Percentiles rank a stretch among this genome's conserved stretches.
Conservation (phyloP, 208 protist species). For the Trypanosoma platydactyli region DNA sequence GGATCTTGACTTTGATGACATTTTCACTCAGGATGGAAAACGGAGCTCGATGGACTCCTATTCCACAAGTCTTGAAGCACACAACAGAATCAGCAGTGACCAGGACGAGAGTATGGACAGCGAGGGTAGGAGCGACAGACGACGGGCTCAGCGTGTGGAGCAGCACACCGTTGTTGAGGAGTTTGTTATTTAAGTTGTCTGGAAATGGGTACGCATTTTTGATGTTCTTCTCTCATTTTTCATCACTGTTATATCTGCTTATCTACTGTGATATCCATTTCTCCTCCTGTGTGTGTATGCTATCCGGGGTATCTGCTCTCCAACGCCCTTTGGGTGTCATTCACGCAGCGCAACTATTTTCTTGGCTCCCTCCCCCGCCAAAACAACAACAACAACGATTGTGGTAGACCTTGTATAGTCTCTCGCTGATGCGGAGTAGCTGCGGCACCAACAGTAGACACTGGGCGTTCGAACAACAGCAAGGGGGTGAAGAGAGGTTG, state of each 20-base stretch:
- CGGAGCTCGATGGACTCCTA: constrained; percentile 13
- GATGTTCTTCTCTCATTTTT: constrained; percentile 28
- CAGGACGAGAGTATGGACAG: constrained; percentile 1
- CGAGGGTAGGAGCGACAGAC: constrained; percentile 2
- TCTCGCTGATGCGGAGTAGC: too few relatives aligned
- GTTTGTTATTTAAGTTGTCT: constrained; percentile 23
- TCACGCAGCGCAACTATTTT: too few relatives aligned
- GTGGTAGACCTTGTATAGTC: too few relatives aligned
- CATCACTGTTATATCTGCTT: not conserved
- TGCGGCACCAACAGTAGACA: too few relatives aligned
- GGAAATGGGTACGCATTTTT: constrained; percentile 1
- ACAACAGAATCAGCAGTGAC: not conserved
- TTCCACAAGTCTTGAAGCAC: not conserved
- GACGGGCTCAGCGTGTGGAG: constrained; percentile 3
- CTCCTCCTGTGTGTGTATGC: too few relatives aligned
- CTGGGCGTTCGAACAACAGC: too few relatives aligned
- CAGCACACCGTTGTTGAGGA: constrained; percentile 18
- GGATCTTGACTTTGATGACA: constrained; percentile 81
- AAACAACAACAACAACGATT: too few relatives aligned
- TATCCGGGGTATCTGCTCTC: not conserved
- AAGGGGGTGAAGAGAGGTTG: too few relatives aligned
- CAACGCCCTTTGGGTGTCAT: not conserved
- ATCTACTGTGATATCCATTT: constrained; percentile 4
- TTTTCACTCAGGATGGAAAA: constrained; percentile 44
- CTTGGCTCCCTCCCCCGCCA: too few relatives aligned